Base-by-base conservation (phyloP, 108 stramenopile genomes). In the Cyclotella sp. region DNA sequence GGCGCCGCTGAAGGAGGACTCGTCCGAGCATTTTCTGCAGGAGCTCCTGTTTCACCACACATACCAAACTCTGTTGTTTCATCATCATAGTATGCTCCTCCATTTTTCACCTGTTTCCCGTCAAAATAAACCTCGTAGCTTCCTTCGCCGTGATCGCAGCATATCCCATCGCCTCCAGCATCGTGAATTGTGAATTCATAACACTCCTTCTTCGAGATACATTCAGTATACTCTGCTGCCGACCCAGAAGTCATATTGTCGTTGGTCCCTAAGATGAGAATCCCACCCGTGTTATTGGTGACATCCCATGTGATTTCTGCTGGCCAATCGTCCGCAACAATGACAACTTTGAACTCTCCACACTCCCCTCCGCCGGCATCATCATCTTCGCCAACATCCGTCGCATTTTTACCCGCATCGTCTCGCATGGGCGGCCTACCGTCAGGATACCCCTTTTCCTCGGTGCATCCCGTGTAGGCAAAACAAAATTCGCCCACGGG, bases 151-250 rank as follows among this genome's bases (percentile, higher is more conserved):
- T 76, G 54, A 18, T 77, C 75, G 59, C 84, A 84, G 28, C 84
- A 84, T 13, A 85, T 39, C 12, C 85, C 85, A 75, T 85, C 85
- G 9, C 79, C 79, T 2, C 72, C 81, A 4, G 65, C 13, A 61
- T 85, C 84, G 39, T 26, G 16, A 19, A 85, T 82, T 22, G 73
- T 77, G 39, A 77, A 82, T 21, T 76, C 45, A 57, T 67, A 63
- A 55, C 81, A 82, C 16, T 18, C 66, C 46, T 28, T 43, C 39
- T 55, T 58, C 7, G 19, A 30, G 0, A 61, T 24, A 47, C 55
- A 59, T 57, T 57, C 68, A 45, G 0, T 45, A 41, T 53, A 68
- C 24, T 47, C 66, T 0, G 41, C 24, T 11, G 67, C 16, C 51
- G 68, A 59, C 13, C 57, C 60, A 27, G 59, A 12, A 16, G 47